phyloP scores from a whole-genome alignment of 2,329 filamentous ascomycete species.

The Beauveria sp. region DNA sequence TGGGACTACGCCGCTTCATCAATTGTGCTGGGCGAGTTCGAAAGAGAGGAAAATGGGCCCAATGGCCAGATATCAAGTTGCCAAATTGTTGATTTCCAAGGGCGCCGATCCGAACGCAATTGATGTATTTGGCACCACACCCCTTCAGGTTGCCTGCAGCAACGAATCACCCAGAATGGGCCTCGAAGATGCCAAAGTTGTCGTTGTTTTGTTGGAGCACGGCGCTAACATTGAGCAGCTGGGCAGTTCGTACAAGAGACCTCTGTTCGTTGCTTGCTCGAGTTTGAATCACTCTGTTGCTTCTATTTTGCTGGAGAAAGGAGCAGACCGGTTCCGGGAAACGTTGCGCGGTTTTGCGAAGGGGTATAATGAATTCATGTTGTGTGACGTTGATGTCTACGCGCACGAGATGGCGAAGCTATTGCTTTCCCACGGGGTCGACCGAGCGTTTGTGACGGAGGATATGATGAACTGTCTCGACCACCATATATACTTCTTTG shows the following conservation, averaged over 20 bases:
- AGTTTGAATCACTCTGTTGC: background rate
- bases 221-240: background rate
- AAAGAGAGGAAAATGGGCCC: no score
- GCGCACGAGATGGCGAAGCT: background rate
- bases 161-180: no score
- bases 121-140: background rate
- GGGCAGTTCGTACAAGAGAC: background rate
- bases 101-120: background rate
- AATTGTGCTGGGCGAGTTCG: background rate
- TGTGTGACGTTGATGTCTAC: background rate
- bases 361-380: no score
- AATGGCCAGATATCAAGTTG: background rate
- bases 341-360: background rate
- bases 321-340: background rate
- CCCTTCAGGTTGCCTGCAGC: background rate
- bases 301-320: background rate
- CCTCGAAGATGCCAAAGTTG: background rate
- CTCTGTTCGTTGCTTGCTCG: background rate
- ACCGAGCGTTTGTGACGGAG: background rate
- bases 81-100: background rate
- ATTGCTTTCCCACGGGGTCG: background rate
- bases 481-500: accelerated
- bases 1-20: background rate
- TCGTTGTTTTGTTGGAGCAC: background rate
- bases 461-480: background rate